phyloP scores from a whole-genome alignment of 2,329 filamentous ascomycete species.

The Xylariales sp. region DNA sequence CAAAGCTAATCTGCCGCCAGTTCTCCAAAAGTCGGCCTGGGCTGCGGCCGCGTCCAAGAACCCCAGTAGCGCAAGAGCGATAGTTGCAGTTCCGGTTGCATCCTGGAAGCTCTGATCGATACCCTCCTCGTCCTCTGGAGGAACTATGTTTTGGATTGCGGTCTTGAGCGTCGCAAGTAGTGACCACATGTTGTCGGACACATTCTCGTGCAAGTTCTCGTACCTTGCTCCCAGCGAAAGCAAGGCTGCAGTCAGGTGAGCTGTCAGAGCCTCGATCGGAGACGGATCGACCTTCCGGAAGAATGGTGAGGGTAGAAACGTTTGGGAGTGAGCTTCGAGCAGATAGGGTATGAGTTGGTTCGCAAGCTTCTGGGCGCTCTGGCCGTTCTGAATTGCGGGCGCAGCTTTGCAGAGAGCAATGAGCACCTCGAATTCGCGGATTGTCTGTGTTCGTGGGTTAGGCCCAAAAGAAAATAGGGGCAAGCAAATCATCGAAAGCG shows the following conservation, averaged over 20 bases:
- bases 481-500: too few relatives aligned
- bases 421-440: slow-evolving; percentile 88
- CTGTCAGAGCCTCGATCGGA: slow-evolving; percentile 80
- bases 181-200: slow-evolving; percentile 62
- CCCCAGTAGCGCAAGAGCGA: slow-evolving; percentile 81
- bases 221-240: slow-evolving; percentile 77
- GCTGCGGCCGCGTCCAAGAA: slow-evolving; percentile 81
- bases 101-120: slow-evolving; percentile 60
- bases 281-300: slow-evolving; percentile 80
- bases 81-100: slow-evolving; percentile 65
- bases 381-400: slow-evolving; percentile 63
- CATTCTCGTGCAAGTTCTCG: slow-evolving; percentile 59
- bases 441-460: slow-evolving; percentile 50
- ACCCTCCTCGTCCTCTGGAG: slow-evolving; percentile 48
- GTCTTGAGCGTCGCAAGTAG: slow-evolving; percentile 70
- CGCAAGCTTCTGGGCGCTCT: slow-evolving; percentile 75
- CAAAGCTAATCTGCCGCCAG: slow-evolving; percentile 67
- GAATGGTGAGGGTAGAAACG: slow-evolving; percentile 74
- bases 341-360: slow-evolving; percentile 79
- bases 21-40: slow-evolving; percentile 76
- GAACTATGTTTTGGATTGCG: slow-evolving; percentile 52
- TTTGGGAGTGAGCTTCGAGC: slow-evolving; percentile 75
- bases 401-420: slow-evolving; percentile 89
- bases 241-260: slow-evolving; percentile 73
- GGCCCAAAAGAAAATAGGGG: slow-evolving; percentile 1